Evolutionary conservation across 441 rosid genomes (phyloP).

Genomic region (Kokia cookei): DNA sequence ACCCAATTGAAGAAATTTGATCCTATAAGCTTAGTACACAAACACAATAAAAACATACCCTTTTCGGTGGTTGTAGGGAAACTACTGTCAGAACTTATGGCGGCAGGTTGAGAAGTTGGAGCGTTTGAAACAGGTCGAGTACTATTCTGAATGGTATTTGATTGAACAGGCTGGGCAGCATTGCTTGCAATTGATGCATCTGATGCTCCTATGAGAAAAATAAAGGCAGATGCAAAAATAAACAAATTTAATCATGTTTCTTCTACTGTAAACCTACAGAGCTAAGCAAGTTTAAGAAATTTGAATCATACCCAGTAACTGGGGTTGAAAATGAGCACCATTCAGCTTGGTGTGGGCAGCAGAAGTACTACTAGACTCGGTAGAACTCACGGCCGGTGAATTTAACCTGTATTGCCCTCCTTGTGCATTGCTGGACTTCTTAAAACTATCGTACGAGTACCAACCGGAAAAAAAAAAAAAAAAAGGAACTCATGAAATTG

Average conservation of each 20-base stretch:
- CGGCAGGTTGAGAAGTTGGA: conserved; percentile 69
- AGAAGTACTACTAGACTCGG: conserved; percentile 35
- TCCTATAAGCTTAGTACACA: not conserved
- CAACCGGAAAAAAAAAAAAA: not conserved
- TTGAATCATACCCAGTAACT: conserved; percentile 48
- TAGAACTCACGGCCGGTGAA: conserved; percentile 36
- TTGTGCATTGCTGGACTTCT: not conserved
- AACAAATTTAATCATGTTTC: not conserved
- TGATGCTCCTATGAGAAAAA: conserved; percentile 38
- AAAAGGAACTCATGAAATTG: not conserved
- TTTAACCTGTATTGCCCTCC: conserved; percentile 33
- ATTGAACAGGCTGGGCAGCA: conserved; percentile 37
- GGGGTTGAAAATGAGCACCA: conserved; percentile 54
- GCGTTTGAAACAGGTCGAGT: conserved; percentile 63
- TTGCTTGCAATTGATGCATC: conserved; percentile 34
- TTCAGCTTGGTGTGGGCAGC: conserved; percentile 39
- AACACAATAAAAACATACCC: conserved; percentile 30
- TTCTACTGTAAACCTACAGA: not conserved
- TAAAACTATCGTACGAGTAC: conserved; percentile 33
- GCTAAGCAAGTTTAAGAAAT: not conserved
- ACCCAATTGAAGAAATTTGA: not conserved
- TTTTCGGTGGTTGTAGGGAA: conserved; percentile 40
- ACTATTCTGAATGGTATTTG: conserved; percentile 33
- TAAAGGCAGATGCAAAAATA: not conserved
- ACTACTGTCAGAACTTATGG: conserved; percentile 41